A percentile compares a stretch with the other conserved stretches of the same genome.
Conservation (phyloP, 2,329 filamentous ascomycete species). For the Fusarium subtropicale region DNA sequence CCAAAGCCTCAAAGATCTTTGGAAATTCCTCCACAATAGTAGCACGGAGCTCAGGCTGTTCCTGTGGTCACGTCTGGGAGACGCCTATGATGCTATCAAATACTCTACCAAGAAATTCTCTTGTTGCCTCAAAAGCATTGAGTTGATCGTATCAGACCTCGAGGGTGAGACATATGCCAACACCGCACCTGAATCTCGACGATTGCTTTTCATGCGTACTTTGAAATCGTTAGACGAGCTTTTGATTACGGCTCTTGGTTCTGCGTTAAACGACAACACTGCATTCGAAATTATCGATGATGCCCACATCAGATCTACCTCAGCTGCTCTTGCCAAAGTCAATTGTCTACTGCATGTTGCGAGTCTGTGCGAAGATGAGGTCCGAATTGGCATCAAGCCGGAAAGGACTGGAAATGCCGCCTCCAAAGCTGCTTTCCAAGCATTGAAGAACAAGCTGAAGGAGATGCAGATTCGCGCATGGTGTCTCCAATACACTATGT, state of each 20-base stretch:
- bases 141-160: conserved; percentile 77
- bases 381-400: conserved; percentile 79
- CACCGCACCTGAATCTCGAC: conserved; percentile 72
- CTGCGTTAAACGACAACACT: conserved; percentile 73
- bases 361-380: conserved; percentile 84
- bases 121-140: conserved; percentile 86
- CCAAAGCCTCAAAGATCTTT: conserved; percentile 78
- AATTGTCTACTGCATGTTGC: conserved; percentile 81
- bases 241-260: conserved; percentile 75
- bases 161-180: conserved; percentile 72
- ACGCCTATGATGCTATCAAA: conserved; percentile 86
- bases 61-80: conserved; percentile 89
- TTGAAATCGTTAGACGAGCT: conserved; percentile 84
- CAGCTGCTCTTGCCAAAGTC: conserved; percentile 77
- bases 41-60: conserved; percentile 86
- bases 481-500: conserved; percentile 85
- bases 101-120: conserved; percentile 90
- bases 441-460: conserved; percentile 74
- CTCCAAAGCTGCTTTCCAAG: conserved; percentile 65
- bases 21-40: conserved; percentile 84
- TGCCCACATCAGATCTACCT: conserved; percentile 78
- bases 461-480: conserved; percentile 90
- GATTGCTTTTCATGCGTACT: conserved; percentile 77
- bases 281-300: conserved; percentile 89
- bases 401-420: conserved; percentile 68